Evolutionary conservation across 441 rosid species (phyloP).

Genomic region (Adansonia madagascariensis): DNA sequence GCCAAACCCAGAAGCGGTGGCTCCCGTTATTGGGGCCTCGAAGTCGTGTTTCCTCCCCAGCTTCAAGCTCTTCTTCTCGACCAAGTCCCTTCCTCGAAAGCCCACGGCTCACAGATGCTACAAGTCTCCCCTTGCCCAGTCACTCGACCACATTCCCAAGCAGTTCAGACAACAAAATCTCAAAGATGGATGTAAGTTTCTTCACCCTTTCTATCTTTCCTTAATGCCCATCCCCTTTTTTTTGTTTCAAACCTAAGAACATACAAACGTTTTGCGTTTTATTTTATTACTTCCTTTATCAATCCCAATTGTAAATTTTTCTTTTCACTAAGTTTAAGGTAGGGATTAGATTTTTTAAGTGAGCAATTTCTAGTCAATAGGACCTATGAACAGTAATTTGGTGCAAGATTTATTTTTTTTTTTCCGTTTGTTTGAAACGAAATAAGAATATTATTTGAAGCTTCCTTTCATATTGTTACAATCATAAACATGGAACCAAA

Average conservation of each 20-base stretch:
- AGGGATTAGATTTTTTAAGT: neutral
- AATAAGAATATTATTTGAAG: neutral
- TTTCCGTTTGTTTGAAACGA: neutral
- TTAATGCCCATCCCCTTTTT: neutral
- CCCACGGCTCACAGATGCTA: slow-evolving; percentile 32
- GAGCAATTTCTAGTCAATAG: neutral
- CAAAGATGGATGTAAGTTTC: slow-evolving; percentile 65
- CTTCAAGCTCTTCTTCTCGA: slow-evolving; percentile 39
- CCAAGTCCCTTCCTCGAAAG: slow-evolving; percentile 35
- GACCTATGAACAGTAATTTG: neutral
- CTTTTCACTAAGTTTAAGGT: neutral
- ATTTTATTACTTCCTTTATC: neutral
- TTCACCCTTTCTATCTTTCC: slow-evolving; percentile 8
- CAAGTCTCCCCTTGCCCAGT: slow-evolving; percentile 47
- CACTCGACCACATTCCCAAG: slow-evolving; percentile 66
- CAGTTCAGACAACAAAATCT: slow-evolving; percentile 76
- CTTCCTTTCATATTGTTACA: neutral
- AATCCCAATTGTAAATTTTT: neutral
- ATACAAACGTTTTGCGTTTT: neutral
- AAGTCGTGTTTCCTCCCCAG: slow-evolving; percentile 55
- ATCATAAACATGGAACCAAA: neutral
- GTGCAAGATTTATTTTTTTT: neutral
- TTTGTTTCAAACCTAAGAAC: neutral
- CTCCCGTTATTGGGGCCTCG: slow-evolving; percentile 31
- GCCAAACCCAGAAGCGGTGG: slow-evolving; percentile 41